Percentiles rank a stretch among this genome's conserved stretches.
Evolutionary conservation across 163 green algal species (phyloP).

Genomic region (Scenedesmus sp.): DNA sequence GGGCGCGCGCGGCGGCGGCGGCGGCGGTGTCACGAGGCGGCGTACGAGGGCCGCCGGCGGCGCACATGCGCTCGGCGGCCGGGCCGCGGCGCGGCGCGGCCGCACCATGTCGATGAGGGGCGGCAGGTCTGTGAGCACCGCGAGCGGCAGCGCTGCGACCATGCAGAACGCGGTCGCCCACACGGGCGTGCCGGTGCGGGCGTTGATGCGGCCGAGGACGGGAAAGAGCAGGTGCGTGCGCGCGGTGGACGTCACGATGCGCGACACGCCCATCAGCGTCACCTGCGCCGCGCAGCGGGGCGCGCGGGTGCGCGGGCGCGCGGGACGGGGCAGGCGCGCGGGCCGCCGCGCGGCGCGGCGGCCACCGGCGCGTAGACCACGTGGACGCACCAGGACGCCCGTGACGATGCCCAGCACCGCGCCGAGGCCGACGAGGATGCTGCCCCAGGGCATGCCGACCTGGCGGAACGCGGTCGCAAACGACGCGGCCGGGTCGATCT

Average conservation of each 20-base stretch:
- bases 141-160: constrained; percentile 3
- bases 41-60: no score
- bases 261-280: constrained; percentile 11
- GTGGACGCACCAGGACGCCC: constrained; percentile 30
- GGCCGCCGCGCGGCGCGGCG: no score
- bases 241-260: constrained; percentile 1
- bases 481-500: constrained; percentile 66
- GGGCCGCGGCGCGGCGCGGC: no score
- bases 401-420: constrained; percentile 63
- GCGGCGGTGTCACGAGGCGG: no score
- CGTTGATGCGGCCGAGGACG: constrained; percentile 2
- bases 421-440: constrained; percentile 54
- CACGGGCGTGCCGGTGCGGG: background rate
- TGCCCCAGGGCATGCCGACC: constrained; percentile 49
- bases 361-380: background rate
- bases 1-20: no score
- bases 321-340: background rate
- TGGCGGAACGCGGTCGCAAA: constrained; percentile 69
- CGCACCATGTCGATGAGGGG: constrained; percentile 16
- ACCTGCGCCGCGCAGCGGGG: background rate
- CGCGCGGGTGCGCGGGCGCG: no score
- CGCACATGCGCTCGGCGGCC: no score
- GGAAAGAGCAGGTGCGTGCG: constrained; percentile 15
- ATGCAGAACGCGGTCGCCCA: background rate
- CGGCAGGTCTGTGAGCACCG: constrained; percentile 10